Evolutionary conservation across 2,329 filamentous ascomycete species (phyloP).

Genomic region (Penicillium sp.): DNA sequence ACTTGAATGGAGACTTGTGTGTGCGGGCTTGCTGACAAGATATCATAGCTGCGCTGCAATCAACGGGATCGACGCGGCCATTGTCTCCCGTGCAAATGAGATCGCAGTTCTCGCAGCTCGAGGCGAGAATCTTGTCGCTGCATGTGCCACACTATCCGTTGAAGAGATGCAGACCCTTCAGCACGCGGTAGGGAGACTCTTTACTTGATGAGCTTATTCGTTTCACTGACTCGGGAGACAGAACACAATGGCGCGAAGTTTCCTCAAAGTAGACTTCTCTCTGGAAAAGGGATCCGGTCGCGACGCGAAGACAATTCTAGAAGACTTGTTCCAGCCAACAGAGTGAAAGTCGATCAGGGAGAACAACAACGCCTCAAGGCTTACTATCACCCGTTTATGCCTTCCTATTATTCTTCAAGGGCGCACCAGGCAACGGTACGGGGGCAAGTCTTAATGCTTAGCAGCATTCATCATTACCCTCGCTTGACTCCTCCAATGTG

Average conservation of each 20-base stretch:
- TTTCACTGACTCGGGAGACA: constrained; percentile 8
- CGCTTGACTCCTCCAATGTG: not conserved
- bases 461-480: not conserved
- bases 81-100: constrained; percentile 73
- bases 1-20: not conserved
- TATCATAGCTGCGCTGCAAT: constrained; percentile 68
- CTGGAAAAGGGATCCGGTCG: not conserved
- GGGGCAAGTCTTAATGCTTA: constrained; percentile 10
- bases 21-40: constrained; percentile 8
- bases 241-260: constrained; percentile 17
- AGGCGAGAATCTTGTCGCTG: constrained; percentile 72
- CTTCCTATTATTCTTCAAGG: constrained; percentile 3
- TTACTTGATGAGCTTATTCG: not conserved
- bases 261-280: constrained; percentile 17
- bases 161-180: constrained; percentile 66
- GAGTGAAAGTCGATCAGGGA: not conserved
- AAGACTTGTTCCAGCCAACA: constrained; percentile 10
- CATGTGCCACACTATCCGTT: constrained; percentile 65
- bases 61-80: constrained; percentile 72
- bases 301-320: constrained; percentile 8
- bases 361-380: not conserved
- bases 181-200: constrained; percentile 53
- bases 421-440: not conserved
- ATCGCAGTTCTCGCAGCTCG: constrained; percentile 66
- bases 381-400: not conserved